These are phyloP conservation scores for Penicillium sp. DNA, from an alignment of 2,329 filamentous ascomycete genomes.

Conservation along the genomic window DNA sequence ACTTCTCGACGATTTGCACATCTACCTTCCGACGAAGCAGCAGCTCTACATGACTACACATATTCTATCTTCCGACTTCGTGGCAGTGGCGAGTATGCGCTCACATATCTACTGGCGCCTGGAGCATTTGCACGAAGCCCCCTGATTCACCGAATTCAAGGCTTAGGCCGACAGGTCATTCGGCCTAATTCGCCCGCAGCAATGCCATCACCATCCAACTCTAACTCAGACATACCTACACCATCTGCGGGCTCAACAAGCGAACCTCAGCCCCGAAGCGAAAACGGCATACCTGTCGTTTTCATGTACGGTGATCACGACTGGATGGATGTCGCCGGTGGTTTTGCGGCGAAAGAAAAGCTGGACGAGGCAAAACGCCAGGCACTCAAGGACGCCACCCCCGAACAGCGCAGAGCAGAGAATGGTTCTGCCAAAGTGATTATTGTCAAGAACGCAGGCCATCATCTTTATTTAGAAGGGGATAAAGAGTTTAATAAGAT, in stretches of 20 bases:
- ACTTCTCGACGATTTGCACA: conserved; percentile 89
- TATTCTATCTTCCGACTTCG: conserved; percentile 91
- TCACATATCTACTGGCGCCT: conserved; percentile 88
- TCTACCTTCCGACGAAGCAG: conserved; percentile 72
- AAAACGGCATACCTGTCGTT: conserved; percentile 74
- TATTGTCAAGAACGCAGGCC: conserved; percentile 67
- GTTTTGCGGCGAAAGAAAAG: conserved; percentile 73
- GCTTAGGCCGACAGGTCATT: conserved; percentile 71
- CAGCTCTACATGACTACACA: conserved; percentile 85
- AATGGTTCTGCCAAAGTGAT: conserved; percentile 79
- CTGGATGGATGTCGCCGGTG: conserved; percentile 96
- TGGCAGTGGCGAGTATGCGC: conserved; percentile 88
- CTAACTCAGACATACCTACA: conserved; percentile 10
- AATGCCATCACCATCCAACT: conserved; percentile 14
- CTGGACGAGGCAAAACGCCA: conserved; percentile 64
- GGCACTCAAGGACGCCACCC: conserved; percentile 57
- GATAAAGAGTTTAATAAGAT: conserved; percentile 66
- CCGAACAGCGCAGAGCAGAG: conserved; percentile 66
- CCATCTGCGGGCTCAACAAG: conserved; percentile 22
- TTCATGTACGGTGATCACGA: conserved; percentile 97
- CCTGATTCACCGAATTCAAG: conserved; percentile 79
- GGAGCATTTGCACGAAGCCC: conserved; percentile 88
- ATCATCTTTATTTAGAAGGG: conserved; percentile 69
- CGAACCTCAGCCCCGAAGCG: conserved; percentile 32
- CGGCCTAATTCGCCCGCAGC: conserved; percentile 21